A percentile compares a stretch with the other conserved stretches of the same genome.
These are phyloP conservation scores for Fagus sylvatica DNA, from an alignment of 306 rosid genomes.

Conservation along the genomic window DNA sequence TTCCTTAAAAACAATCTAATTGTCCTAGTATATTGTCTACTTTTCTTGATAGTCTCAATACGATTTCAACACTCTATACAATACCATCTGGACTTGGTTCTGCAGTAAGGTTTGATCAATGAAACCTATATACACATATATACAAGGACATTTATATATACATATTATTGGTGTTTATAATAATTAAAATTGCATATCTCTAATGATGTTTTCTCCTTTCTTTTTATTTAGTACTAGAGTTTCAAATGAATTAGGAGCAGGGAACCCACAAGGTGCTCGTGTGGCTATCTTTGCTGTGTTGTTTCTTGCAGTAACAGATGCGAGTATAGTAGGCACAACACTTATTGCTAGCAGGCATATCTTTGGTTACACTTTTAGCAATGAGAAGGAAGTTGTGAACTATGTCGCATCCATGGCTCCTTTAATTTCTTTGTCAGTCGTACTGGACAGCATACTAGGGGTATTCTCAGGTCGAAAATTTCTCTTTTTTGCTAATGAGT, in stretches of 20 bases:
- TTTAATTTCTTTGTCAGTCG: slow-evolving; percentile 46
- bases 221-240: slow-evolving; percentile 50
- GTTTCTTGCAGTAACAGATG: slow-evolving; percentile 41
- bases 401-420: slow-evolving; percentile 72
- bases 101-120: slow-evolving; percentile 56
- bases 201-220: not conserved
- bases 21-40: slow-evolving; percentile 1
- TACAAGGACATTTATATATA: not conserved
- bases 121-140: not conserved
- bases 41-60: slow-evolving; percentile 51
- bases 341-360: slow-evolving; percentile 48
- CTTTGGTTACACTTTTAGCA: no score
- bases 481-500: no score
- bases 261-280: no score
- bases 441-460: slow-evolving; percentile 62
- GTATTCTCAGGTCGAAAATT: no score
- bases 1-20: not conserved
- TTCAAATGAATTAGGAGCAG: no score
- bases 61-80: slow-evolving; percentile 47
- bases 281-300: no score
- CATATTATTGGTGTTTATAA: not conserved
- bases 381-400: slow-evolving; percentile 65
- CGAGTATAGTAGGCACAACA: slow-evolving; percentile 34
- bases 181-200: not conserved
- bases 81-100: slow-evolving; percentile 72